Evolutionary conservation across 2,329 filamentous ascomycete genomes (phyloP).

Genomic region (Colletotrichum noveboracense): DNA sequence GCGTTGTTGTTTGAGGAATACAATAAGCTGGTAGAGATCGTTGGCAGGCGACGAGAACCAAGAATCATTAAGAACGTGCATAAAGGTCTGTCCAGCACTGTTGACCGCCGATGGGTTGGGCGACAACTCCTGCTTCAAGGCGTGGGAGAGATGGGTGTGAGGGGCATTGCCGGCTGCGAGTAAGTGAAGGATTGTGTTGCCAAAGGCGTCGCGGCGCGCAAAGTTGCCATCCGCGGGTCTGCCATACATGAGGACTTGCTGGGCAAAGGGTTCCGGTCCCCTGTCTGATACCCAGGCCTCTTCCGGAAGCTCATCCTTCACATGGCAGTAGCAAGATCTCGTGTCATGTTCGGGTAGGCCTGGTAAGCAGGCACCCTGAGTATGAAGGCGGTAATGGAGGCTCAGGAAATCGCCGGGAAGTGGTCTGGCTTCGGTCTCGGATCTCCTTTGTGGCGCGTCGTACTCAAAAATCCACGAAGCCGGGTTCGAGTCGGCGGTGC

Average conservation of each 20-base stretch:
- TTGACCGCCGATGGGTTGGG: slow-evolving; percentile 33
- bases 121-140: slow-evolving; percentile 20
- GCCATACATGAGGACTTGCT: neutral
- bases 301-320: slow-evolving; percentile 25
- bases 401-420: slow-evolving; percentile 57
- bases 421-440: slow-evolving; percentile 27
- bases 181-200: slow-evolving; percentile 53
- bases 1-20: slow-evolving; percentile 19
- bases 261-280: slow-evolving; percentile 26
- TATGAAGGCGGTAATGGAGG: slow-evolving; percentile 26
- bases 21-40: slow-evolving; percentile 32
- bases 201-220: slow-evolving; percentile 42
- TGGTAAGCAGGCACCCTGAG: slow-evolving; percentile 24
- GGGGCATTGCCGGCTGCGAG: slow-evolving; percentile 43
- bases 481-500: slow-evolving; percentile 14
- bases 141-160: slow-evolving; percentile 31
- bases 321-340: slow-evolving; percentile 34
- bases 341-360: slow-evolving; percentile 27
- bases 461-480: slow-evolving; percentile 34
- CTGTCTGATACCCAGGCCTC: slow-evolving; percentile 34
- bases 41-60: slow-evolving; percentile 36
- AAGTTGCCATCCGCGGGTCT: slow-evolving; percentile 19
- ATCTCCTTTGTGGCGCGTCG: slow-evolving; percentile 25
- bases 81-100: slow-evolving; percentile 52
- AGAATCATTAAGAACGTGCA: slow-evolving; percentile 44